phyloP scores from a whole-genome alignment of 345 rosid species.

The Ceriops zippeliana region DNA sequence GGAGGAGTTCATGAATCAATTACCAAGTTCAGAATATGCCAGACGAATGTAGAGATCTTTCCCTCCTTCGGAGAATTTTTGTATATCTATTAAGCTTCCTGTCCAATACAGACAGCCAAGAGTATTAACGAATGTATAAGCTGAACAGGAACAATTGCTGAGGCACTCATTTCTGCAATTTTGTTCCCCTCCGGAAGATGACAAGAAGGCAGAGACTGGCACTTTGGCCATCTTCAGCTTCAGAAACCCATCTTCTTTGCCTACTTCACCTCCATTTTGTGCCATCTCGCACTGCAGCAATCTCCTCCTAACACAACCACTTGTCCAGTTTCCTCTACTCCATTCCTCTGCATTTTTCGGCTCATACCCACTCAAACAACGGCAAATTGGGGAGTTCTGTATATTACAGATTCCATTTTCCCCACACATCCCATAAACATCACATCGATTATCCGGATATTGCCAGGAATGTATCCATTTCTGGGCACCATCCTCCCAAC shows the following conservation, averaged over 20 bases:
- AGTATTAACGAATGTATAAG: slow-evolving; percentile 10
- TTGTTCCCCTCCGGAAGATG: slow-evolving; percentile 12
- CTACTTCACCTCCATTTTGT: slow-evolving; percentile 18
- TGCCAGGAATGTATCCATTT: slow-evolving; percentile 6
- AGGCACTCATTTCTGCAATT: slow-evolving; percentile 36
- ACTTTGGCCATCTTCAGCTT: slow-evolving; percentile 35
- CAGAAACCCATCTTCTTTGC: slow-evolving; percentile 37
- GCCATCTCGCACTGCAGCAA: slow-evolving; percentile 25
- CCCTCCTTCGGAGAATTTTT: slow-evolving; percentile 12
- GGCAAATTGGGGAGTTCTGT: slow-evolving; percentile 30
- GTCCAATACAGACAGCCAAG: slow-evolving; percentile 17
- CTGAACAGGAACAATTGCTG: slow-evolving; percentile 35
- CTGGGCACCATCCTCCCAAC: slow-evolving; percentile 15
- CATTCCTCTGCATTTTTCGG: slow-evolving; percentile 29
- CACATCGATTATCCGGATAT: slow-evolving; percentile 24
- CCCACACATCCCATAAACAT: slow-evolving; percentile 59
- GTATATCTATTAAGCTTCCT: slow-evolving; percentile 15
- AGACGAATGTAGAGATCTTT: slow-evolving; percentile 20
- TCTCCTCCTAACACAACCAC: slow-evolving; percentile 38
- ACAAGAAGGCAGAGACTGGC: slow-evolving; percentile 33
- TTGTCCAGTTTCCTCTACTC: slow-evolving; percentile 30
- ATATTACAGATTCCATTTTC: slow-evolving; percentile 54
- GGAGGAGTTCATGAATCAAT: background rate
- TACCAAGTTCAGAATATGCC: slow-evolving; percentile 10
- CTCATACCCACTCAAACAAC: slow-evolving; percentile 54